Base-by-base conservation (phyloP, 2,329 filamentous ascomycete genomes). In the Macrophomina pseudophaseolina region DNA sequence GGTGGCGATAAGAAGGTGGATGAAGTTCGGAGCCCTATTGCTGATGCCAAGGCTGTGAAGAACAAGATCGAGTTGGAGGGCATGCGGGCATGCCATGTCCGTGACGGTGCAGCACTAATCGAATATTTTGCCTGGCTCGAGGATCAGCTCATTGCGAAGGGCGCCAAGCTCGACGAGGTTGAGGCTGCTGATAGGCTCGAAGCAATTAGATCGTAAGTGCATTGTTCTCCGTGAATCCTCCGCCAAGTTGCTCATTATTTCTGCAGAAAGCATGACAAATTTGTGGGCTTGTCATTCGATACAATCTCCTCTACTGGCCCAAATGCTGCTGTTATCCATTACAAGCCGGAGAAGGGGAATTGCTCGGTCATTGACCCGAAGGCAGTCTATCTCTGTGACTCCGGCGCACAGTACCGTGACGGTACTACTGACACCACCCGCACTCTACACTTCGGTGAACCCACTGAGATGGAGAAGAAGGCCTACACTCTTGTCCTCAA, bases 101-200 rank as follows among this genome's bases (percentile, higher is more conserved):
- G 95, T 70, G 95, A 99, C 74, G 95, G 95, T 54, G 93, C 93
- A 54, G 94, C 95, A 1, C 80, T 98, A 68, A 94, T 88, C 66
- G 89, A 97, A 76, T 99, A 93, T 78, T 97, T 99, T 78, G 93
- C 95, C 12, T 99, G 95, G 95, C 86, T 99, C 3, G 95, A 99
- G 78, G 87, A 97, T 73, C 90, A 97, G 74, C 83, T 99, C 30
- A 76, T 92, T 67, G 87, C 85, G 70, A 90, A 94, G 77, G 90
- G 91, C 69, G 86, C 85, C 1, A 85, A 82, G 4, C 80, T 99
- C 7, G 93, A 98, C 74, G 95, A 99, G 77, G 93, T 97, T 2
- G 85, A 92, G 71, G 95, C 88, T n/a, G 93, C 94, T 16, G 92
- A 97, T 76, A 96, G 97, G 80, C 85, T 99, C 2, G 93, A 97